Evolutionary conservation across 202 grass and related monocot genomes (phyloP).

Genomic region (Digitaria exilis): DNA sequence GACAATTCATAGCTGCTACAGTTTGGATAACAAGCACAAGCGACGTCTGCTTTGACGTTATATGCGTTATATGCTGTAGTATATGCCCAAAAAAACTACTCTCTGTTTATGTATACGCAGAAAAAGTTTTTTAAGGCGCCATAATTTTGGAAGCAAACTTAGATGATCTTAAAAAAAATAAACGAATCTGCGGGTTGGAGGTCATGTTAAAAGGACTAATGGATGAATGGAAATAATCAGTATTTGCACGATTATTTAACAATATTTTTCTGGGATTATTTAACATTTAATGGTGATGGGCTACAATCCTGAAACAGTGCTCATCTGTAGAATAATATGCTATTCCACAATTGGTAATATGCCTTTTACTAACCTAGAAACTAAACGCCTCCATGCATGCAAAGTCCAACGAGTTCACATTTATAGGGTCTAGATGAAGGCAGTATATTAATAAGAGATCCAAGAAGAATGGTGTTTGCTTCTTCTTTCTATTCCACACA

Average conservation of each 20-base stretch:
- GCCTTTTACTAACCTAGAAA: not conserved
- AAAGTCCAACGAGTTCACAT: not conserved
- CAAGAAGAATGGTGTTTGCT: not conserved
- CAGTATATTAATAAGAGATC: not conserved
- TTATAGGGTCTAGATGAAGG: not conserved
- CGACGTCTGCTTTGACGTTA: not conserved
- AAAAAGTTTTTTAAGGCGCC: too few species aligned
- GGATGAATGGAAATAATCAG: not conserved
- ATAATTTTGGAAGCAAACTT: not conserved
- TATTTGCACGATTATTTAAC: not conserved
- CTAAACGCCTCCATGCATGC: not conserved
- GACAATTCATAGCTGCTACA: not conserved
- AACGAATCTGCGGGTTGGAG: not conserved
- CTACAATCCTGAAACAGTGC: not conserved
- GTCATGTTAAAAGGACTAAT: not conserved
- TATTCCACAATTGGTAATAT: not conserved
- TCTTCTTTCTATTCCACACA: not conserved
- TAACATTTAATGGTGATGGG: not conserved
- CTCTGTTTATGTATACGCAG: too few species aligned
- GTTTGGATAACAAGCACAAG: not conserved
- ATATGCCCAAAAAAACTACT: too few species aligned
- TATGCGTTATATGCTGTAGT: not conserved
- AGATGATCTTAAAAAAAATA: not conserved
- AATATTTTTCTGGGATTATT: not conserved
- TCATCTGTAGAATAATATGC: not conserved